These are phyloP conservation scores for Penicillium atrosanguineum DNA, from an alignment of 495 filamentous ascomycete genomes.

Conservation along the genomic window DNA sequence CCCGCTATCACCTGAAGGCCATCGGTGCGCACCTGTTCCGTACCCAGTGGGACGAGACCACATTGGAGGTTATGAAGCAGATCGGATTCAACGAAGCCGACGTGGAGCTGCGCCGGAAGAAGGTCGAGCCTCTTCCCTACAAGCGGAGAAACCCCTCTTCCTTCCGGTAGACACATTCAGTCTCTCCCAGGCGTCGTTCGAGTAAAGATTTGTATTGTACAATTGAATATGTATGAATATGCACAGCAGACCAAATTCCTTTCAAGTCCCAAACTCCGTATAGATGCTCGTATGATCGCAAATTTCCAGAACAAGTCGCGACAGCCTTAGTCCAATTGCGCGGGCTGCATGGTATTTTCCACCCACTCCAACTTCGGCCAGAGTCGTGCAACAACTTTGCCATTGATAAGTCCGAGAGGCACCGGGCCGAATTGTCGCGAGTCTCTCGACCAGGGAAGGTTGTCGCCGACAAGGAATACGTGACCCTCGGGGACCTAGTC, in stretches of 20 bases:
- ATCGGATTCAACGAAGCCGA: slow-evolving; percentile 72
- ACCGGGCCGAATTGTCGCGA: slow-evolving; percentile 83
- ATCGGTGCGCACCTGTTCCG: slow-evolving; percentile 88
- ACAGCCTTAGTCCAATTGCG: slow-evolving; percentile 22
- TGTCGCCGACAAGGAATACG: slow-evolving; percentile 86
- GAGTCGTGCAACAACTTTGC: slow-evolving; percentile 74
- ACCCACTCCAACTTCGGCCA: slow-evolving; percentile 56
- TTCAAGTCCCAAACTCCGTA: slow-evolving; percentile 31
- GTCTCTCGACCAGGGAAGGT: slow-evolving; percentile 77
- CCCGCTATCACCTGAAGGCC: slow-evolving; percentile 63
- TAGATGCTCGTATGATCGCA: slow-evolving; percentile 15
- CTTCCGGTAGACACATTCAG: slow-evolving; percentile 33
- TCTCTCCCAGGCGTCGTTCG: slow-evolving; percentile 19
- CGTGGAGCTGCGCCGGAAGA: slow-evolving; percentile 79
- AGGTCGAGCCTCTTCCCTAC: slow-evolving; percentile 55
- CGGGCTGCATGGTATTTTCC: slow-evolving; percentile 46
- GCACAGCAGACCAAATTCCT: slow-evolving; percentile 28
- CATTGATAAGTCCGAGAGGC: slow-evolving; percentile 77
- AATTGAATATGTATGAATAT: slow-evolving; percentile 51
- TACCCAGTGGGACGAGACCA: slow-evolving; percentile 83
- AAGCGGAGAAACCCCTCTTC: slow-evolving; percentile 51
- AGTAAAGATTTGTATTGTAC: slow-evolving; percentile 45
- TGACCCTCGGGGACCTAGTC: slow-evolving; percentile 81
- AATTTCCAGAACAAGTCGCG: background rate
- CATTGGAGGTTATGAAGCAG: slow-evolving; percentile 77